Percentiles rank a stretch among this genome's conserved stretches.
Conservation (phyloP, 805 yeast species). For the Starmera amethionina region DNA sequence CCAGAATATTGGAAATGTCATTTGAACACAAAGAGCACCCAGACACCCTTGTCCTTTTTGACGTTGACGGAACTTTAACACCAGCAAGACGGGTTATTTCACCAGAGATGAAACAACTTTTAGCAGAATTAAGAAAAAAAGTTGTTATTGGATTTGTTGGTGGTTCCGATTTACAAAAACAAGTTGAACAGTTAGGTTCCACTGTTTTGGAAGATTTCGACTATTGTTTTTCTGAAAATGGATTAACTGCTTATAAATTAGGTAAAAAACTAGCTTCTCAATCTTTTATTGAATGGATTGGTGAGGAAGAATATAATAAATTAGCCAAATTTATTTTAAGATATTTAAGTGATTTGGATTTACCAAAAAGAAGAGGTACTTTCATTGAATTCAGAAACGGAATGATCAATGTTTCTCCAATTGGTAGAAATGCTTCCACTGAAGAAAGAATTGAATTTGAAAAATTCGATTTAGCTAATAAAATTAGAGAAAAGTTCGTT, state of each 20-base stretch:
- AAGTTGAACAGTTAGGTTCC: slow-evolving; percentile 90
- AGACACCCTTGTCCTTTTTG: slow-evolving; percentile 84
- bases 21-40: slow-evolving; percentile 73
- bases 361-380: slow-evolving; percentile 98
- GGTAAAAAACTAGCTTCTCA: slow-evolving; percentile 88
- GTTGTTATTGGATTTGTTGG: slow-evolving; percentile 96
- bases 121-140: slow-evolving; percentile 75
- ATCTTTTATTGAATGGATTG: slow-evolving; percentile 91
- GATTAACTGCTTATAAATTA: slow-evolving; percentile 90
- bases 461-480: slow-evolving; percentile 67
- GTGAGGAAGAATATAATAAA: slow-evolving; percentile 88
- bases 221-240: slow-evolving; percentile 95
- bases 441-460: slow-evolving; percentile 91
- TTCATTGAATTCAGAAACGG: slow-evolving; percentile 99
- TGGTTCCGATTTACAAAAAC: slow-evolving; percentile 91
- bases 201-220: slow-evolving; percentile 75
- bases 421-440: slow-evolving; percentile 96
- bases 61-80: slow-evolving; percentile 96
- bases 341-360: slow-evolving; percentile 75
- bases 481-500: slow-evolving; percentile 80
- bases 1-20: slow-evolving; percentile 27
- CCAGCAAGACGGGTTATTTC: slow-evolving; percentile 85
- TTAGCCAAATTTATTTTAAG: slow-evolving; percentile 77
- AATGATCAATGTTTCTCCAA: slow-evolving; percentile 96
- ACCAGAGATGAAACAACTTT: slow-evolving; percentile 65